Evolutionary conservation across 2,329 filamentous ascomycete species (phyloP).

Genomic region (Teratosphaeria destructans): DNA sequence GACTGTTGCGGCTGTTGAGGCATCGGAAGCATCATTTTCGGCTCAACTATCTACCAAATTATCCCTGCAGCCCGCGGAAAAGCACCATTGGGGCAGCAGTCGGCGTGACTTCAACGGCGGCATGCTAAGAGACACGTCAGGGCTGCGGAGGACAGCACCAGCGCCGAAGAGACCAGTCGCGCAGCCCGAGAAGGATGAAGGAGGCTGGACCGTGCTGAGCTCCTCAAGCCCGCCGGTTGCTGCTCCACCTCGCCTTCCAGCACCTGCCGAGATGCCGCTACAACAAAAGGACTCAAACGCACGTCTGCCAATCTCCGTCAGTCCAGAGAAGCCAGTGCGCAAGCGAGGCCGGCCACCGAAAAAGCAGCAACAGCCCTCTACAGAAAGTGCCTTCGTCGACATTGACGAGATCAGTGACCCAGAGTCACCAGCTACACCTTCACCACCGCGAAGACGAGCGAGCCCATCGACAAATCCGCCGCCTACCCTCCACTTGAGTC

Average conservation of each 20-base stretch:
- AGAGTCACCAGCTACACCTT: slow-evolving; percentile 20
- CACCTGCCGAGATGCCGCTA: background rate
- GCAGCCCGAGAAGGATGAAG: background rate
- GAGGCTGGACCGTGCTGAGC: background rate
- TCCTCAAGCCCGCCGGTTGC: background rate
- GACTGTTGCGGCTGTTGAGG: slow-evolving; percentile 47
- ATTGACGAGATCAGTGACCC: slow-evolving; percentile 27
- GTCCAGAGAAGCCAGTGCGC: background rate
- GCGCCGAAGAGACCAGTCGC: background rate
- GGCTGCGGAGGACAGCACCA: background rate
- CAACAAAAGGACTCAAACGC: background rate
- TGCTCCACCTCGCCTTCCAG: background rate
- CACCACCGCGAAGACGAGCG: slow-evolving; percentile 22
- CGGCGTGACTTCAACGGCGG: slow-evolving; percentile 54
- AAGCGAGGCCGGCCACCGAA: background rate
- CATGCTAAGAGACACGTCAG: slow-evolving; percentile 6
- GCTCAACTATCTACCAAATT: slow-evolving; percentile 11
- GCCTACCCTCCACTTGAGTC: background rate
- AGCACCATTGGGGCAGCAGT: slow-evolving; percentile 59
- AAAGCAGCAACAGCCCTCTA: background rate
- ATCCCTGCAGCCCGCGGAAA: slow-evolving; percentile 18
- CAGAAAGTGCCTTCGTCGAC: slow-evolving; percentile 9
- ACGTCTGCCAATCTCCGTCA: background rate
- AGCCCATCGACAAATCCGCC: slow-evolving; percentile 13
- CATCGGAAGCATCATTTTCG: slow-evolving; percentile 36